phyloP scores from a whole-genome alignment of 495 filamentous ascomycete species.

The Sordaria brevicollis region DNA sequence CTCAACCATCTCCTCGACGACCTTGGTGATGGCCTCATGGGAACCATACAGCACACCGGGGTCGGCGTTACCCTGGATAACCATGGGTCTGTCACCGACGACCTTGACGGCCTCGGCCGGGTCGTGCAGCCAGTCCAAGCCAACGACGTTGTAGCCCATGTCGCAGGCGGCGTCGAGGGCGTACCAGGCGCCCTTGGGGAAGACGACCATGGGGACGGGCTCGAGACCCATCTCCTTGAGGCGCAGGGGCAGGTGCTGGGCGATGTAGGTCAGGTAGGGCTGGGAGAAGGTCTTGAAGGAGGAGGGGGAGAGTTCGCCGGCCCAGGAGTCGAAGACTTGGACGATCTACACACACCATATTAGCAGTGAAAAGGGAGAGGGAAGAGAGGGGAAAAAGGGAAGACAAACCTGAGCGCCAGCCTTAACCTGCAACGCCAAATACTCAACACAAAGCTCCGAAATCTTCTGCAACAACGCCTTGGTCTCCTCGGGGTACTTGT shows the following conservation, averaged over 20 bases:
- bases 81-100: conserved; percentile 58
- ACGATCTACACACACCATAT: conserved; percentile 52
- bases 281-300: conserved; percentile 69
- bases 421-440: conserved; percentile 81
- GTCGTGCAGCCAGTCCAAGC: conserved; percentile 91
- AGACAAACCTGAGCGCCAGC: conserved; percentile 68
- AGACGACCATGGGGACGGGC: conserved; percentile 93
- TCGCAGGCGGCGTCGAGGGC: conserved; percentile 79
- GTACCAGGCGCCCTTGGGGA: conserved; percentile 99
- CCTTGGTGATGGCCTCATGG: conserved; percentile 62
- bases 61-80: conserved; percentile 90
- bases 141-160: conserved; percentile 84
- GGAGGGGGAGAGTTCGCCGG: conserved; percentile 77
- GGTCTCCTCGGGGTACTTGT: conserved; percentile 71
- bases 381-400: not conserved
- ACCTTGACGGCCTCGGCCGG: conserved; percentile 71
- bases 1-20: conserved; percentile 71
- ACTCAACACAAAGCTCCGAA: conserved; percentile 83
- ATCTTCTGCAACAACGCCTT: conserved; percentile 82
- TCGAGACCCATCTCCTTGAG: conserved; percentile 64
- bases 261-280: conserved; percentile 79
- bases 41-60: conserved; percentile 88
- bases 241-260: conserved; percentile 59
- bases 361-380: not conserved
- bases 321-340: conserved; percentile 99